Base-by-base conservation (phyloP, 257 asterid genomes). In the Primulina huaijiensis region DNA sequence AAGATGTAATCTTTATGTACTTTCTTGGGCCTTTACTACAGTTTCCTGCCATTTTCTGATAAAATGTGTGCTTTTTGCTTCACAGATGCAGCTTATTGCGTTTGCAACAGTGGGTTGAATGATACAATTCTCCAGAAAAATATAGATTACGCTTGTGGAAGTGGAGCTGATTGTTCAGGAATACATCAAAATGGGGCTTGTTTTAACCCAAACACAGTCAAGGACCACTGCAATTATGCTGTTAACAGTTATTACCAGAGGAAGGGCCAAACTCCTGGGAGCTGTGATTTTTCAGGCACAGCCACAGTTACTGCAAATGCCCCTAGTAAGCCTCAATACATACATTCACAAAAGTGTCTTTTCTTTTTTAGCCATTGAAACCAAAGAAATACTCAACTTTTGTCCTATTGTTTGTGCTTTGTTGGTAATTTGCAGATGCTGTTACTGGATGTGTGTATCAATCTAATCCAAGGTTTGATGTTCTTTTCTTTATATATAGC, bases 101-200 rank as follows among this genome's bases (percentile, higher is more conserved):
- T 60, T 40, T 21, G 99, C 62, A 87, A 80, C 63, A 76, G 70
- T 74, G 92, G 95, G 63, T 0, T 72, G 71, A 62, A 77, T 65
- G 87, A 86, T 5, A 0, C 29, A 5, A 67, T 14, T 33, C 79
- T 87, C 31, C 97, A 94, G 82, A 89, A 80, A 34, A 81, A 55
- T 87, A 91, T 90, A 78, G 99, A 94, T 72, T 94, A 82, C 78
- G 96, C 96, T 20, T 93, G 97, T 79, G 97, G 96, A 55, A 27
- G 65, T 68, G 94, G 94, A 37, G 99, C 95, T 46, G 95, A 89
- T 59, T 93, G 99, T 72, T 31, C 80, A 17, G 82, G 75, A 21
- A 93, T 90, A 72, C 64, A 40, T 3, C 83, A 77, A 72, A 85
- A 74, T 75, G 99, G 92, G 53, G 70, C 85, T 57, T 90, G 97